Conservation (phyloP, 345 rosid genomes). For the Eucalyptus regnans region DNA sequence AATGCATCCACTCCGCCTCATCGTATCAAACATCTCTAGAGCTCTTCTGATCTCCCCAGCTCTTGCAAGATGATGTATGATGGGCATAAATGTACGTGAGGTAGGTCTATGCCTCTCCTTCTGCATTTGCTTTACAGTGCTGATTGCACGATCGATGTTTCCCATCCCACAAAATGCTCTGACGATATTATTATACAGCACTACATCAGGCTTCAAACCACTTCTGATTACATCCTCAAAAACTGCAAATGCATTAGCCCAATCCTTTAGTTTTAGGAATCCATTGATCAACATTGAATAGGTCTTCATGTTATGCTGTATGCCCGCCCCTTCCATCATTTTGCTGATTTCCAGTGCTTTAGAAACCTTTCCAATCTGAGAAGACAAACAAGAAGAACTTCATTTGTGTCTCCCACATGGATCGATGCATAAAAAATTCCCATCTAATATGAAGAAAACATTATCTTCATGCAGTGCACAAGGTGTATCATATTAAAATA, state of each 20-base stretch:
- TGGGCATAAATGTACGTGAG: conserved; percentile 83
- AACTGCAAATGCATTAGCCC: conserved; percentile 86
- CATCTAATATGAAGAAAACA: background rate
- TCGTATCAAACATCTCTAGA: conserved; percentile 70
- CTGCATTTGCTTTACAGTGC: conserved; percentile 81
- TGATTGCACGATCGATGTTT: conserved; percentile 85
- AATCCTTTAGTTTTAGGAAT: conserved; percentile 79
- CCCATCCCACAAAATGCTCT: conserved; percentile 96
- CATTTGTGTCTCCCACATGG: background rate
- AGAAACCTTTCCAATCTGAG: conserved; percentile 74
- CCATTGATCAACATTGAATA: conserved; percentile 96
- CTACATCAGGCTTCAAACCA: conserved; percentile 82
- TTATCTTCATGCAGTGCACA: background rate
- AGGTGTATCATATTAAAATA: background rate
- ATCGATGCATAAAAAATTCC: background rate
- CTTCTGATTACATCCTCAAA: conserved; percentile 69
- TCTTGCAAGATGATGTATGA: conserved; percentile 73
- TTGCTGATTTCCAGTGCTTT: conserved; percentile 81
- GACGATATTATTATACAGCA: conserved; percentile 80
- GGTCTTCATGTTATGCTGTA: conserved; percentile 87
- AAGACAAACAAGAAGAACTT: background rate
- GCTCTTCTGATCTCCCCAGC: conserved; percentile 81
- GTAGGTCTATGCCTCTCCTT: conserved; percentile 76
- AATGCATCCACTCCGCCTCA: conserved; percentile 89
- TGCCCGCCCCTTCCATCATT: conserved; percentile 59